Base-by-base conservation (phyloP, 176 grass and related monocot species). In the Panicum miliaceum region DNA sequence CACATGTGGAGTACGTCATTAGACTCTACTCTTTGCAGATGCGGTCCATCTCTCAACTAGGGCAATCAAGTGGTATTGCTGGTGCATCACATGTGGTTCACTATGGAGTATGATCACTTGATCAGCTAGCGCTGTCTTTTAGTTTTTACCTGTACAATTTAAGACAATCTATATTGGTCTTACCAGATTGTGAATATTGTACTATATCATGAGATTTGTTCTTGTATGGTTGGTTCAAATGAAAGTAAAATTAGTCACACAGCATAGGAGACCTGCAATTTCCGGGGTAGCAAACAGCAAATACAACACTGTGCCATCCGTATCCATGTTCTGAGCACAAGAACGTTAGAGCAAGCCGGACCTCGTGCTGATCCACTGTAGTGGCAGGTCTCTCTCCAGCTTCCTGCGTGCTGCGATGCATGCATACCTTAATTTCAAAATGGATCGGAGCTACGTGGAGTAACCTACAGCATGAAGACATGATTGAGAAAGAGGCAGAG, bases 401-500 rank as follows among this genome's bases (percentile, higher is more conserved):
- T 35, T 47, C 23, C 48, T 41, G 29, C 29, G 29, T 32, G 0
- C 6, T 38, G 22, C 23, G 75, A 51, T 18, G 26, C 43, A 35
- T 35, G 29, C 71, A 40, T 10, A 2, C 18, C 18, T 82, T 51
- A 58, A 58, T 68, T 88, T 82, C 16, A 22, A 76, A 86, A 82
- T 73, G 82, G 29, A 74, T 73, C 86, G 79, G 12, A 69, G 78
- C 29, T 32, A 32, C 1, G 1, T 2, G 29, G 29, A n/a, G n/a
- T n/a, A n/a, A n/a, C 29, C 29, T 67, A 66, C 37, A 74, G 78
- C 73, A 77, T 47, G 43, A 18, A 34, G 53, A 42, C 72, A 53
- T 71, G 16, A 83, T 77, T 77, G 73, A 77, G 45, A 60, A 68
- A 42, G 73, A 62, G 86, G 42, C 73, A 25, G 89, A 87, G 29